Evolutionary conservation across 2,329 filamentous ascomycete genomes (phyloP).

Genomic region (Elsinoe fawcettii): DNA sequence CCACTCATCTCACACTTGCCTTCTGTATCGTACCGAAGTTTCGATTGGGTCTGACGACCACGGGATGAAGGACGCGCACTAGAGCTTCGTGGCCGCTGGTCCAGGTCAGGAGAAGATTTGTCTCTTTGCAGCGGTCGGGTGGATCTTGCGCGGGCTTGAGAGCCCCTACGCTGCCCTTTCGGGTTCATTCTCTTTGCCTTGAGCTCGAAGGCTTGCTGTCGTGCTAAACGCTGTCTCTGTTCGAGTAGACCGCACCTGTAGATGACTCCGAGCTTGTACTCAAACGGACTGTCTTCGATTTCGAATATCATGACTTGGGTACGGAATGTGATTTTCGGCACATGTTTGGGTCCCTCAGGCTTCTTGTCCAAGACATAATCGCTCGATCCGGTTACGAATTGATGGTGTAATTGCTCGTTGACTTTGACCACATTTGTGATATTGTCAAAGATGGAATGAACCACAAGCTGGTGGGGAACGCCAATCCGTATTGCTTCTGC

Average conservation of each 20-base stretch:
- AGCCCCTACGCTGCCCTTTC: conserved; percentile 40
- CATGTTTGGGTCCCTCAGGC: conserved; percentile 74
- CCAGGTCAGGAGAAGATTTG: conserved; percentile 19
- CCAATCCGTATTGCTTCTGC: conserved; percentile 80
- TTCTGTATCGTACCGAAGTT: conserved; percentile 70
- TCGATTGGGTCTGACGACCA: conserved; percentile 16
- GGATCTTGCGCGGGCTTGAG: conserved; percentile 43
- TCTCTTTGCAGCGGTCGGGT: conserved; percentile 28
- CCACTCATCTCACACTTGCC: conserved; percentile 64
- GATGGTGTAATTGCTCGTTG: conserved; percentile 81
- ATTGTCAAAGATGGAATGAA: conserved; percentile 91
- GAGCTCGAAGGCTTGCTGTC: conserved; percentile 80
- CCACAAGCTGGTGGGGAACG: conserved; percentile 82
- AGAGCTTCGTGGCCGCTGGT: conserved; percentile 28
- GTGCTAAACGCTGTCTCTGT: conserved; percentile 79
- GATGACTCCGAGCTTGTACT: conserved; percentile 93
- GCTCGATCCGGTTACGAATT: conserved; percentile 78
- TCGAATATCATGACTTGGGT: conserved; percentile 81
- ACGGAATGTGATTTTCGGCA: conserved; percentile 78
- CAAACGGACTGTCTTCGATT: conserved; percentile 90
- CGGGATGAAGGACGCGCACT: conserved; percentile 25
- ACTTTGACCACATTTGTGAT: conserved; percentile 81
- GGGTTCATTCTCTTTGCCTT: conserved; percentile 83
- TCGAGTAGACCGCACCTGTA: conserved; percentile 84
- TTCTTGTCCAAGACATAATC: conserved; percentile 82